Base-by-base conservation (phyloP, 208 protist genomes). In the Eutreptiella sp. region DNA sequence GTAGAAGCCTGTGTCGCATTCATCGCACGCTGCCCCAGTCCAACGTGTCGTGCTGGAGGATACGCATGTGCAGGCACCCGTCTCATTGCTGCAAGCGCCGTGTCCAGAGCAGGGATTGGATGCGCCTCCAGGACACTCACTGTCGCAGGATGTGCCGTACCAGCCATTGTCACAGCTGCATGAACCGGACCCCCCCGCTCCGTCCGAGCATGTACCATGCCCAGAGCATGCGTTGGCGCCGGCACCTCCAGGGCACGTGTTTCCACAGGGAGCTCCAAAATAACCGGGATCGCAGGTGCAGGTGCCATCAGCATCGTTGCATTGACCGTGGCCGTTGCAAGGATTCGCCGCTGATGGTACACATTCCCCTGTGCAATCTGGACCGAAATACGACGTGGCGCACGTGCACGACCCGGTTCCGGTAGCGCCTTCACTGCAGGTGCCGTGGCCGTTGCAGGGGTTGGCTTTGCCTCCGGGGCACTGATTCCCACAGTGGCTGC, bases 201-300 rank as follows among this genome's bases (percentile, higher is more conserved):
- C 50, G 29, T 35, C 43, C 19, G 5, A 4, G 53, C 58, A 64
- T 4, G 14, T 4, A 11, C 58, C 58, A 24, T 64, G 43, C 4
- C 43, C 43, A 33, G 4, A 29, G 58, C 58, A 64, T 9, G 58
- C n/a, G 48, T n/a, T n/a, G n/a, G n/a, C n/a, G n/a, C 58, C 59
- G 11, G 50, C 47, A 63, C 58, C 58, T 4, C 58, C 58, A 5
- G 43, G 48, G 46, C 58, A 64, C 58, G 24, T n/a, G 16, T 4
- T 27, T 5, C 7, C 5, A 33, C 58, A 64, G 11, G 21, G 21
- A 16, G 29, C 7, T 16, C 58, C 58, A 9, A 11, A 63, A 26
- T 63, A 64, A 11, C 47, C 47, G 24, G 19, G 14, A 9, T 35
- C 7, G 53, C 58, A 64, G n/a, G 16, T 7, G 53, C 58, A 64